Conservation (phyloP, 768 basidiomycete species). For the Termitomyces sp. region DNA sequence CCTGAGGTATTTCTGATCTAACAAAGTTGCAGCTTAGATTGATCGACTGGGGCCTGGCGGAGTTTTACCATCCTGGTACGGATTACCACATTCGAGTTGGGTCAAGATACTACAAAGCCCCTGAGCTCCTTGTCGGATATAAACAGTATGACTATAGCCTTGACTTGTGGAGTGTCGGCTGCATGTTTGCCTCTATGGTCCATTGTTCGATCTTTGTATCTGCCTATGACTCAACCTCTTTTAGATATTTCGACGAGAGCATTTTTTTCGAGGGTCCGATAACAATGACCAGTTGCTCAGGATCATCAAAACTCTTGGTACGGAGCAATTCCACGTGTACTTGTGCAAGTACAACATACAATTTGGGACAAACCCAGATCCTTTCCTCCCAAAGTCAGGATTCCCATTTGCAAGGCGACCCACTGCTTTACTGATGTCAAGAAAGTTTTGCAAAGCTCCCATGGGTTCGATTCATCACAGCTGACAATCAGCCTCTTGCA, state of each 20-base stretch:
- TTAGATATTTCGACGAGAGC: constrained; percentile 71
- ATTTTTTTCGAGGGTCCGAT: constrained; percentile 72
- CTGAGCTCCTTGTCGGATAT: constrained; percentile 68
- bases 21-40: constrained; percentile 39
- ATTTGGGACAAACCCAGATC: constrained; percentile 59
- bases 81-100: constrained; percentile 74
- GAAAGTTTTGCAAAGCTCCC: constrained; percentile 56
- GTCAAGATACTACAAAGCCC: constrained; percentile 71
- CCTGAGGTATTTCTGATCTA: background rate
- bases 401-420: background rate
- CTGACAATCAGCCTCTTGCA: constrained; percentile 55
- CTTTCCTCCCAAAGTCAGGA: constrained; percentile 46
- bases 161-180: constrained; percentile 72
- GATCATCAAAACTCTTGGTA: constrained; percentile 66
- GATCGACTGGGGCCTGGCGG: constrained; percentile 77
- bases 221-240: background rate
- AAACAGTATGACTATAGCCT: constrained; percentile 71
- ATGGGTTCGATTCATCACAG: constrained; percentile 61
- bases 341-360: constrained; percentile 61
- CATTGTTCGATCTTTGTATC: constrained; percentile 13
- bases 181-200: constrained; percentile 75
- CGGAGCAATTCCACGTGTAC: constrained; percentile 61
- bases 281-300: constrained; percentile 73
- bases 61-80: constrained; percentile 70
- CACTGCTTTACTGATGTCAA: background rate